Percentiles rank a stretch among this genome's conserved stretches.
phyloP scores from a whole-genome alignment of 352 stramenopile genomes.

The Phytopythium boreale region DNA sequence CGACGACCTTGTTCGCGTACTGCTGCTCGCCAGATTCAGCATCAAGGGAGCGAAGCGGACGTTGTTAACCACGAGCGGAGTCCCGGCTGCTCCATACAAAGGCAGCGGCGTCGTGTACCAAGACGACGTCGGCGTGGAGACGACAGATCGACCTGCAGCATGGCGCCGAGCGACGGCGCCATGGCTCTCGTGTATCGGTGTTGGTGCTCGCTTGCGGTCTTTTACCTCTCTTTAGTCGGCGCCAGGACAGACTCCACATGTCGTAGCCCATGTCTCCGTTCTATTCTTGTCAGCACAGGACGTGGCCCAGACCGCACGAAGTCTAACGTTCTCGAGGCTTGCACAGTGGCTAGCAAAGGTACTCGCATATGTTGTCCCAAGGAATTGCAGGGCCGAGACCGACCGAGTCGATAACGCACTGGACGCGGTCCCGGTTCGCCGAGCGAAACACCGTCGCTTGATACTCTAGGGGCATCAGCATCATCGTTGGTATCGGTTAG shows the following conservation, averaged over 20 bases:
- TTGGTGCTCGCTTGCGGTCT: background rate
- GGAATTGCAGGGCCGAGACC: background rate
- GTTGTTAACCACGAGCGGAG: background rate
- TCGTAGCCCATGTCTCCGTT: background rate
- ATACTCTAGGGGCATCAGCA: constrained; percentile 11
- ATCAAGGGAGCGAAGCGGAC: background rate
- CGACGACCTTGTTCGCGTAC: constrained; percentile 30
- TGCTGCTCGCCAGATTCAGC: constrained; percentile 10
- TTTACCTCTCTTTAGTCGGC: background rate
- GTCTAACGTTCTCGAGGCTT: background rate
- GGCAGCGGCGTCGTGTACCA: constrained; percentile 8
- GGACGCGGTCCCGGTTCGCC: constrained; percentile 22
- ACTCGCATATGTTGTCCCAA: background rate
- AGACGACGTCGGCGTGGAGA: constrained; percentile 24
- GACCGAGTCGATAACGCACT: constrained; percentile 9
- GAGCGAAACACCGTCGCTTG: constrained; percentile 9
- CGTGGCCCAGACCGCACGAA: background rate
- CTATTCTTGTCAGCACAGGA: constrained; percentile 2
- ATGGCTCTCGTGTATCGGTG: background rate
- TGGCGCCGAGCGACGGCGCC: constrained; percentile 24
- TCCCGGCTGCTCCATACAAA: background rate
- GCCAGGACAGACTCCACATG: background rate
- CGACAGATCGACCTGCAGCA: constrained; percentile 28
- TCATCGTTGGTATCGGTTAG: background rate
- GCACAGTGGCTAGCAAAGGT: constrained; percentile 2